Evolutionary conservation across 2,329 filamentous ascomycete genomes (phyloP).

Genomic region (Thelonectria rubi): DNA sequence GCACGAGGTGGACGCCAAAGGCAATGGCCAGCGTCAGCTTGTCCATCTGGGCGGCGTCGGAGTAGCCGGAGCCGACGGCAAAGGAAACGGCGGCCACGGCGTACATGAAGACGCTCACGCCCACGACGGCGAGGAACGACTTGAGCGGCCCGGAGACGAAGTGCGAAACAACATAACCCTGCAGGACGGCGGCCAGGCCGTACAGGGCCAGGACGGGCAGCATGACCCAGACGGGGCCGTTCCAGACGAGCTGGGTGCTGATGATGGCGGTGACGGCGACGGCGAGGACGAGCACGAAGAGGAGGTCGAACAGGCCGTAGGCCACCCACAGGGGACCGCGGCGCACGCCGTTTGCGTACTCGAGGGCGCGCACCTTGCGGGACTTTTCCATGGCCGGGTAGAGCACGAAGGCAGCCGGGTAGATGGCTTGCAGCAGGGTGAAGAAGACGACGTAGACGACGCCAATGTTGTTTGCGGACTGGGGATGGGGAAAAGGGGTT

Average conservation of each 20-base stretch:
- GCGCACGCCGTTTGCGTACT: slow-evolving; percentile 88
- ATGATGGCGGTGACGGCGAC: slow-evolving; percentile 73
- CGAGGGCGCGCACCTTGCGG: slow-evolving; percentile 77
- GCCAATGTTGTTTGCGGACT: slow-evolving; percentile 56
- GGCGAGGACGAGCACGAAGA: slow-evolving; percentile 70
- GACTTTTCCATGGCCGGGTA: slow-evolving; percentile 83
- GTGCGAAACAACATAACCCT: slow-evolving; percentile 70
- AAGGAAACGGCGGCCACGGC: slow-evolving; percentile 75
- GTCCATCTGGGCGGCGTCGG: slow-evolving; percentile 24
- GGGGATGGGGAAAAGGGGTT: background rate
- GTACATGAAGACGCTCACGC: slow-evolving; percentile 71
- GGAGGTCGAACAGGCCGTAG: slow-evolving; percentile 79
- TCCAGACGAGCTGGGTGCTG: slow-evolving; percentile 65
- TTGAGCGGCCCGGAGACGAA: slow-evolving; percentile 77
- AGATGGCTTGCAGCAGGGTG: slow-evolving; percentile 75
- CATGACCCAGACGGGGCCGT: slow-evolving; percentile 78
- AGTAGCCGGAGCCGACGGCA: slow-evolving; percentile 28
- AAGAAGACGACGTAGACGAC: slow-evolving; percentile 74
- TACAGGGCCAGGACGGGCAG: slow-evolving; percentile 81
- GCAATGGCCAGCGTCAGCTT: slow-evolving; percentile 26
- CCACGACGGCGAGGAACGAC: slow-evolving; percentile 71
- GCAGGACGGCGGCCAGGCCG: slow-evolving; percentile 75
- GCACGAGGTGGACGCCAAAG: slow-evolving; percentile 33
- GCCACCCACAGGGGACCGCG: slow-evolving; percentile 81
- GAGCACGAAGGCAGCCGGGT: slow-evolving; percentile 73